Base-by-base conservation (phyloP, 768 basidiomycete genomes). In the Termitomyces eurrhizus region DNA sequence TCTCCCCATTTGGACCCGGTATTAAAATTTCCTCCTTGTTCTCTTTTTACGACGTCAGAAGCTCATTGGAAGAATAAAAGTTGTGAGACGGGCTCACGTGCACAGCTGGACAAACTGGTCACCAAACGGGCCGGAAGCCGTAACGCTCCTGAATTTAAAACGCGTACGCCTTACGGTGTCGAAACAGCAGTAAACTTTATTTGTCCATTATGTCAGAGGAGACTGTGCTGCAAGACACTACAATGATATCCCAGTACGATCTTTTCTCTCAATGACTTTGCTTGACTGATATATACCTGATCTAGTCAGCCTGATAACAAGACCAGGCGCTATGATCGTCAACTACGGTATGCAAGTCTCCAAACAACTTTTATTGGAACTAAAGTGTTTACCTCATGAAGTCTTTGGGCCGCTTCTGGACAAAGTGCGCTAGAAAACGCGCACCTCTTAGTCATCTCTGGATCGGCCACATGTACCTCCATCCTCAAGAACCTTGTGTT, bases 401-500 rank as follows among this genome's bases (percentile, higher is more conserved):
- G 93, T 26, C 79, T 99, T 26, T 99, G 96, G 96, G 96, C 95
- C 12, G 85, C 92, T 2, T 85, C 90, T 1, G 97, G 96, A 5
- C 96, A 99, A 73, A 77, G 79, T 29, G 93, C 93, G 0, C 88
- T 98, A 60, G 95, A 98, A 73, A 80, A 86, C 3, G 82, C 94
- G 13, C 83, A 88, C 51, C 79, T 98, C 46, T 82, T 98, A 35
- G 85, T 97, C 65, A 73, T 98, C 60, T 89, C 88, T 44, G 88
- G 79, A 0, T 86, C 87, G 26, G 93, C 93, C 0, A 93, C 95
- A 1, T 87, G 91, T 2, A 92, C 94, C 36, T 89, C 92, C 52
- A 85, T 92, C 65, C 81, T 99, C 58, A 98, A 99, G 81, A 98
- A 98, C 70, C 88, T 98, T 62, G 94, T 98, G 42, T 84, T 98